Evolutionary conservation across 179 eudicot species (phyloP), one percentile per base, ranked within the genome.

Genomic region (Monotropa hypopitys): DNA sequence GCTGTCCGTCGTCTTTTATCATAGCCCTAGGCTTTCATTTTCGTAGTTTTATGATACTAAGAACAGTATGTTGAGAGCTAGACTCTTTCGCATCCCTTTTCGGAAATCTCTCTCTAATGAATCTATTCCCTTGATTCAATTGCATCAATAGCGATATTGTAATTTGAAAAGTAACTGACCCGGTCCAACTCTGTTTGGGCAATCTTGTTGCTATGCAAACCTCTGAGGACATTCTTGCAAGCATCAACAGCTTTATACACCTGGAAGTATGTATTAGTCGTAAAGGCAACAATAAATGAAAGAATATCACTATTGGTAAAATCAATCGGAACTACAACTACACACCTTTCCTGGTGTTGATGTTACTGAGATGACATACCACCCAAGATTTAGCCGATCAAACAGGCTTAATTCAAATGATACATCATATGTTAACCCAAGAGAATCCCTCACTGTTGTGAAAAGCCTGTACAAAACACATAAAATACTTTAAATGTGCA

Each of bases 331-430:
- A 76, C 30, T 68, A 76, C 61, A 78, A 63, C 26, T 42, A 82
- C 90, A 47, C 72, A 96, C 99, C 99, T 96, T 95, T 56, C 80
- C 95, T 35, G 99, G 99, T 68, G 99, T 96, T 81, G 99, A 96
- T 61, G 99, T 96, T 74, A 96, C 99, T n/a, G 99, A 96, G 75
- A 96, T 87, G 76, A 96, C 99, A 84, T 96, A 96, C 99, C 99
- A 96, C 79, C 98, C 99, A 79, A 96, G 93, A n/a, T 87, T 89
- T 77, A 96, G 85, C 82, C 93, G 88, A 88, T 96, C 99, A 84
- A 96, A 93, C 82, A 96, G 84, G 87, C 90, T 93, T 46, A 96
- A 76, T 80, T 96, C 99, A 67, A 93, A 96, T 51, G 99, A 96
- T 20, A 96, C 99, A 79, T 96, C 99, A 78, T 96, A 96, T 26